phyloP scores from a whole-genome alignment of 2,329 filamentous ascomycete species.

The Claviceps lovelessii region DNA sequence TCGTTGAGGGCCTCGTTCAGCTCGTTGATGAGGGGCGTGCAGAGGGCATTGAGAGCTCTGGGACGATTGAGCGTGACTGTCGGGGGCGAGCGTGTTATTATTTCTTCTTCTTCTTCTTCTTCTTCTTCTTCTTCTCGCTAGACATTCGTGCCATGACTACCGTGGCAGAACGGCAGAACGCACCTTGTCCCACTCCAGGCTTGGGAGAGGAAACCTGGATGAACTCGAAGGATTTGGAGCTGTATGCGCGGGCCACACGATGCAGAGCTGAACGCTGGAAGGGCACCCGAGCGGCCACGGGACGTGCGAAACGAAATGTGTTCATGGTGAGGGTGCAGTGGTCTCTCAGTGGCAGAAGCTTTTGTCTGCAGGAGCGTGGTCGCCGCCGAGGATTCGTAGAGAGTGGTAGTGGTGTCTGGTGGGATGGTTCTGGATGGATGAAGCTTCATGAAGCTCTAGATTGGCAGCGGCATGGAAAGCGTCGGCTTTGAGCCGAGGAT shows the following conservation, averaged over 20 bases:
- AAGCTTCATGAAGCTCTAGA: background rate
- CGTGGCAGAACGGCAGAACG: slow-evolving; percentile 8
- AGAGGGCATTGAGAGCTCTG: slow-evolving; percentile 89
- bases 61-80: slow-evolving; percentile 85
- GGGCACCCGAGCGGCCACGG: slow-evolving; percentile 31
- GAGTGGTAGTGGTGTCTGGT: background rate
- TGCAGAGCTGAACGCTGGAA: slow-evolving; percentile 45
- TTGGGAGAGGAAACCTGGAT: slow-evolving; percentile 70
- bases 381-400: no score
- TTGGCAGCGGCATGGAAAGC: slow-evolving; percentile 13
- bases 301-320: slow-evolving; percentile 42
- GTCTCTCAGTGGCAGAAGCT: background rate
- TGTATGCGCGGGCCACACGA: slow-evolving; percentile 37
- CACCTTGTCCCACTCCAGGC: slow-evolving; percentile 84
- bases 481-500: slow-evolving; percentile 18
- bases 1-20: slow-evolving; percentile 64
- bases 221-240: slow-evolving; percentile 55
- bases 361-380: no score
- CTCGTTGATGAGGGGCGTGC: slow-evolving; percentile 78
- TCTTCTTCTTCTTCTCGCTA: no score
- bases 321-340: slow-evolving; percentile 27
- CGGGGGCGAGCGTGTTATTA: slow-evolving; percentile 2
- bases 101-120: no score
- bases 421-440: background rate
- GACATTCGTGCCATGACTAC: background rate